These are phyloP conservation scores for Cicer judaicum DNA, from an alignment of 306 rosid species.

Conservation along the genomic window DNA sequence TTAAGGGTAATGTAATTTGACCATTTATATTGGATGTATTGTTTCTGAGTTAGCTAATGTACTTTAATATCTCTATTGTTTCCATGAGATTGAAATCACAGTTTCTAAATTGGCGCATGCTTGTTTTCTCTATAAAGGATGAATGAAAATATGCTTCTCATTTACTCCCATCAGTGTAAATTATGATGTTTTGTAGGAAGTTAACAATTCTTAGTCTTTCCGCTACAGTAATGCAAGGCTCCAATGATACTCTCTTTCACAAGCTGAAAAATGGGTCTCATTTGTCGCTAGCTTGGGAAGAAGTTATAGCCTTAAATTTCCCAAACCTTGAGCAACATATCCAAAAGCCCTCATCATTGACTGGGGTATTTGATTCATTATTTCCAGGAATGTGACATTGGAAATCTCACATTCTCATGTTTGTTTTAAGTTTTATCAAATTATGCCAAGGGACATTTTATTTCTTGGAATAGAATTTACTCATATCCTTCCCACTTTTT, in stretches of 20 bases:
- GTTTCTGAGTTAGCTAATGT: neutral
- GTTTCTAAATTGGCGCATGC: neutral
- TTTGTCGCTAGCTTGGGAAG: slow-evolving; percentile 46
- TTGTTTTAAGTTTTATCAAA: too few relatives aligned
- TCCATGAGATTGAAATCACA: slow-evolving; percentile 7
- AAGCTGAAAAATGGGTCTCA: slow-evolving; percentile 45
- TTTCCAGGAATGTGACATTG: too few relatives aligned
- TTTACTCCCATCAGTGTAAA: neutral
- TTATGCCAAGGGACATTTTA: too few relatives aligned
- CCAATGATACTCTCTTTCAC: slow-evolving; percentile 55
- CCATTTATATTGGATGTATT: neutral
- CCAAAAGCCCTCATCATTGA: slow-evolving; percentile 45
- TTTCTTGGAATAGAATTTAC: too few relatives aligned
- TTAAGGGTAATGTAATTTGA: slow-evolving; percentile 2
- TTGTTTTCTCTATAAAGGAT: slow-evolving; percentile 3
- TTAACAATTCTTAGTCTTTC: neutral
- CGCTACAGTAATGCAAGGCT: slow-evolving; percentile 69
- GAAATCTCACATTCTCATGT: too few relatives aligned
- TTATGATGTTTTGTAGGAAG: neutral
- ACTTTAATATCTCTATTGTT: neutral
- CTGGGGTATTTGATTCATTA: too few relatives aligned
- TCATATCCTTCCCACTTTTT: too few relatives aligned
- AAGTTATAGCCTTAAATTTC: slow-evolving; percentile 60
- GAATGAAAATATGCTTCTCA: neutral
- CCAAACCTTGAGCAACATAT: slow-evolving; percentile 64